These are phyloP conservation scores for Penicillium sp. DNA, from an alignment of 2,329 filamentous ascomycete genomes.

Conservation along the genomic window DNA sequence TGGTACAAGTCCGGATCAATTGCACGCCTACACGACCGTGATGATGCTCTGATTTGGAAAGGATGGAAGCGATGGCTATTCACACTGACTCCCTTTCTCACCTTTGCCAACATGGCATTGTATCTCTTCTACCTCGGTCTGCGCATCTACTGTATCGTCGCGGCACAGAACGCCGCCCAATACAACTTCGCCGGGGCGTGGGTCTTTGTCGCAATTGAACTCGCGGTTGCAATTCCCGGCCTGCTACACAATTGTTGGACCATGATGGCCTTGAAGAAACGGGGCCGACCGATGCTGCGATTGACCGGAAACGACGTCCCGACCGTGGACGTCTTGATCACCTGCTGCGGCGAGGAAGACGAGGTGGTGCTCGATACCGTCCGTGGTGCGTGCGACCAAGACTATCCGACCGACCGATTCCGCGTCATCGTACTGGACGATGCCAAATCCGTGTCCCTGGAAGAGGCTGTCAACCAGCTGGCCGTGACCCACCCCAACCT, in stretches of 20 bases:
- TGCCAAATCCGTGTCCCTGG: conserved; percentile 30
- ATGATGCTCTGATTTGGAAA: conserved; percentile 36
- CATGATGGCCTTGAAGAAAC: conserved; percentile 52
- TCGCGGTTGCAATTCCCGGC: conserved; percentile 50
- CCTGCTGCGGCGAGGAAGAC: conserved; percentile 42
- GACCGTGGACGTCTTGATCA: conserved; percentile 42
- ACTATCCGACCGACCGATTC: conserved; percentile 38
- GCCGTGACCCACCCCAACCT: conserved; percentile 35
- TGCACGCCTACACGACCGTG: conserved; percentile 32
- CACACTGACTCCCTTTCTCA: conserved; percentile 31
- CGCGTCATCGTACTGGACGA: conserved; percentile 41
- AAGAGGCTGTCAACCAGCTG: conserved; percentile 33
- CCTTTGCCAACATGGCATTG: conserved; percentile 32
- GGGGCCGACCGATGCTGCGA: conserved; percentile 50
- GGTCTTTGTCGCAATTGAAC: conserved; percentile 53
- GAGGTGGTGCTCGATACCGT: conserved; percentile 41
- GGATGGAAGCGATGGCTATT: conserved; percentile 37
- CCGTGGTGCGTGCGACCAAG: conserved; percentile 34
- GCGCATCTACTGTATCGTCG: conserved; percentile 50
- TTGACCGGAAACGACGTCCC: conserved; percentile 37
- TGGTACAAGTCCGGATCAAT: conserved; percentile 37
- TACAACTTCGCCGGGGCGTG: conserved; percentile 49
- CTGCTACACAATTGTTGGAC: conserved; percentile 56
- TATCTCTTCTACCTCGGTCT: conserved; percentile 46
- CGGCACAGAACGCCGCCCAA: conserved; percentile 43